phyloP scores from a whole-genome alignment of 2,329 filamentous ascomycete species.

The Alternaria viburni region DNA sequence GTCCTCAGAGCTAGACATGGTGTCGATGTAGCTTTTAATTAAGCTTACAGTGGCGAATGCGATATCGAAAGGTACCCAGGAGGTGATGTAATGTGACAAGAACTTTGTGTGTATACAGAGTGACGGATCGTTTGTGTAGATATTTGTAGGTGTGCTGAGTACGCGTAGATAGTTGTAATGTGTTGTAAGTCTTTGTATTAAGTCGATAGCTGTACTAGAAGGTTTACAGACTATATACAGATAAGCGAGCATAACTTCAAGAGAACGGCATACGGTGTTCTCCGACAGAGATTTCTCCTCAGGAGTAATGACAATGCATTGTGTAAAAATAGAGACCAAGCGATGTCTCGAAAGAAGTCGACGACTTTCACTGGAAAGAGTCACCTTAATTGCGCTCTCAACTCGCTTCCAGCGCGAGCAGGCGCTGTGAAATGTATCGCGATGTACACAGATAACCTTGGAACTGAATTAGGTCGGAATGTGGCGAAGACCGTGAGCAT shows the following conservation, averaged over 20 bases:
- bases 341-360: not conserved
- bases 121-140: not conserved
- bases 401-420: not conserved
- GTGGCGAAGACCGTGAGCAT: no score
- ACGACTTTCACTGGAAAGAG: not conserved
- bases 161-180: not conserved
- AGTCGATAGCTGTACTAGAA: not conserved
- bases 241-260: no score
- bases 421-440: not conserved
- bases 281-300: not conserved
- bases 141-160: not conserved
- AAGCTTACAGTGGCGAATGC: no score
- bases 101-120: not conserved
- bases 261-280: not conserved
- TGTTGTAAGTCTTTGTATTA: no score
- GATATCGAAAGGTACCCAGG: no score
- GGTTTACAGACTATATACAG: not conserved
- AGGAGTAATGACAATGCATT: not conserved
- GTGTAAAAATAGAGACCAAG: not conserved
- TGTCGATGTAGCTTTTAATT: no score
- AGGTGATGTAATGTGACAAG: no score
- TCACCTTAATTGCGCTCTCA: not conserved
- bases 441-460: not conserved
- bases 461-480: no score
- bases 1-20: no score